phyloP scores from a whole-genome alignment of 2,329 filamentous ascomycete species.

The Colletotrichum somersetense region DNA sequence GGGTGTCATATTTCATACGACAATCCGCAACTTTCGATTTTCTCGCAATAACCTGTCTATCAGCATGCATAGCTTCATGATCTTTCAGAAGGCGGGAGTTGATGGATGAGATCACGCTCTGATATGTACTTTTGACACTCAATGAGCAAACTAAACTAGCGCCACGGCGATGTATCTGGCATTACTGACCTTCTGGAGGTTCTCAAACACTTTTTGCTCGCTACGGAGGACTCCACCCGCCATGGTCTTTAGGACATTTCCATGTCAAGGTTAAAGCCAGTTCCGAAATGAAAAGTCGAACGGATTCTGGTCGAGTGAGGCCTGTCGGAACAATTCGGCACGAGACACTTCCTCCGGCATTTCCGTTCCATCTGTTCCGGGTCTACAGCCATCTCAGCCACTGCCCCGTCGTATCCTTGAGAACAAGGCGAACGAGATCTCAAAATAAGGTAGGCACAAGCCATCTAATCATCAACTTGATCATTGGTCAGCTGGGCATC shows the following conservation, averaged over 20 bases:
- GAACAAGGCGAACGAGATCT: neutral
- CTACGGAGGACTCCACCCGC: rapidly evolving
- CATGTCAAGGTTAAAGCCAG: neutral
- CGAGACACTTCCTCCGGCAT: no score
- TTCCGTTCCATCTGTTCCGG: neutral
- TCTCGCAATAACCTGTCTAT: neutral
- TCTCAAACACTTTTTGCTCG: neutral
- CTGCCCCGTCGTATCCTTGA: neutral
- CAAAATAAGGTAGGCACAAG: no score
- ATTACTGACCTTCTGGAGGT: neutral
- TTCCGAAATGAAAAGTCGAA: no score
- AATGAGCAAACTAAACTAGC: neutral
- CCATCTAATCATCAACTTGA: no score
- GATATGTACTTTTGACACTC: neutral
- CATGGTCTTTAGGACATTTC: neutral
- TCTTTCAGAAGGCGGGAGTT: neutral
- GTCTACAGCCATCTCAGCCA: neutral
- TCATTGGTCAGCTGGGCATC: neutral
- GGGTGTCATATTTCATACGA: neutral
- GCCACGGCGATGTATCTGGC: neutral
- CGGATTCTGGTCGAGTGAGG: neutral
- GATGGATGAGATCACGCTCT: neutral
- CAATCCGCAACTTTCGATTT: no score
- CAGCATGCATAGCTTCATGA: neutral
- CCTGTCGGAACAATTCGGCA: neutral